Percentiles rank a stretch among this genome's conserved stretches.
Evolutionary conservation across 352 stramenopile genomes (phyloP).

Genomic region (Elongisporangium prolatum): DNA sequence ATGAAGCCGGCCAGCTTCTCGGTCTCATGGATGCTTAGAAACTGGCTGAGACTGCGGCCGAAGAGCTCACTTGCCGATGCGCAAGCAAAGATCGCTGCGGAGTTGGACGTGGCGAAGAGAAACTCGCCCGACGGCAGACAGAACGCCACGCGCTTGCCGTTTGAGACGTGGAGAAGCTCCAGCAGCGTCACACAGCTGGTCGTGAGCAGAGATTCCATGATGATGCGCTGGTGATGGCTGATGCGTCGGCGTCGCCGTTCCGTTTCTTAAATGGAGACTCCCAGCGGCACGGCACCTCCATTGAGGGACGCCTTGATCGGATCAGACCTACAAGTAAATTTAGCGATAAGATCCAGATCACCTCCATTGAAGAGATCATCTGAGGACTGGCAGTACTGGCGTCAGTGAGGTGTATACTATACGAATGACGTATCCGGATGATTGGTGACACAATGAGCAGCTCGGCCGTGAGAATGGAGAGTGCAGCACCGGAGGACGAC

Average conservation of each 20-base stretch:
- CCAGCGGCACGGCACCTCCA: not conserved
- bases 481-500: conserved; percentile 31
- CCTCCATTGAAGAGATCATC: not conserved
- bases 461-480: conserved; percentile 1
- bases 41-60: conserved; percentile 56
- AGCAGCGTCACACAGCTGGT: conserved; percentile 46
- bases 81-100: conserved; percentile 31
- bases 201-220: conserved; percentile 27
- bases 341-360: not conserved
- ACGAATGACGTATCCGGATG: conserved; percentile 5
- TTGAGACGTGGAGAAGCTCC: conserved; percentile 47
- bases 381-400: conserved; percentile 1
- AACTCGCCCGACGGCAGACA: conserved; percentile 73
- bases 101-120: conserved; percentile 53
- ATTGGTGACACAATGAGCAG: not conserved
- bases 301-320: not conserved
- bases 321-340: not conserved
- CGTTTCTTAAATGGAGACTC: conserved; percentile 6
- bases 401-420: conserved; percentile 2
- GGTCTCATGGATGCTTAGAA: conserved; percentile 43
- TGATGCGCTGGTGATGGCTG: conserved; percentile 4
- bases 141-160: conserved; percentile 50
- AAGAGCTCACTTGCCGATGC: conserved; percentile 42
- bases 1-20: conserved; percentile 18
- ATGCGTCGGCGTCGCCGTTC: conserved; percentile 1